Evolutionary conservation across 768 basidiomycete species (phyloP), one percentile per base, ranked within the genome.

Genomic region (Panaeolus cyanescens): DNA sequence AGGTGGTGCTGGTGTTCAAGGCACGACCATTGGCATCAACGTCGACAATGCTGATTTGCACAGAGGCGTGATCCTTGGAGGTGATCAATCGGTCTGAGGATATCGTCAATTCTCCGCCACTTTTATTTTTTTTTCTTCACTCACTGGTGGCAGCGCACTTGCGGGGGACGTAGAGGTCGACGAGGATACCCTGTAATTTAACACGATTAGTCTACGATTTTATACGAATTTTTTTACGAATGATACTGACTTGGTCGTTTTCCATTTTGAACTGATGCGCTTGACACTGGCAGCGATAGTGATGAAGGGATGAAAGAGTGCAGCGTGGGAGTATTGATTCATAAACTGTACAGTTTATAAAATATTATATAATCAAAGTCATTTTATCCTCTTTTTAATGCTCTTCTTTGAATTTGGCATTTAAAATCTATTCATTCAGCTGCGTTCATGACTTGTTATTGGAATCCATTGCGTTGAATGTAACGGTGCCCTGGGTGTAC

Each of bases 131-230:
- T 56, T 56, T 62, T 39, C 19, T n/a, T 45, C 19, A 87, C 93
- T 75, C 73, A 97, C 95, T 96, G 70, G 95, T 96, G 58, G 96
- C 95, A 74, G 95, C 88, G 78, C 97, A 99, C 80, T 99, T 99
- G 86, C 97, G 93, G 79, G 97, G 97, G 74, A 99, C 96, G 83
- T 99, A 99, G 80, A 99, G 95, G 85, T 99, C 97, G 74, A 99
- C 97, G 77, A 99, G 96, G 76, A 93, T 84, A 81, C 97, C 96
- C 93, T 97, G 64, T 50, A 37, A 66, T 60, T 34, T 36, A 42
- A 56, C 4, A 17, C 31, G 40, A 32, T 54, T 58, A 57, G 63
- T 53, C 50, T n/a, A 55, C 31, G n/a, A 34, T 54, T 37, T 55
- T 45, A 28, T 34, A 15, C n/a, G 9, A 57, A 30, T 55, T 63